Percentiles rank a stretch among this genome's conserved stretches.
Conservation (phyloP, 169 alveolate species). For the Eimeria necatrix region DNA sequence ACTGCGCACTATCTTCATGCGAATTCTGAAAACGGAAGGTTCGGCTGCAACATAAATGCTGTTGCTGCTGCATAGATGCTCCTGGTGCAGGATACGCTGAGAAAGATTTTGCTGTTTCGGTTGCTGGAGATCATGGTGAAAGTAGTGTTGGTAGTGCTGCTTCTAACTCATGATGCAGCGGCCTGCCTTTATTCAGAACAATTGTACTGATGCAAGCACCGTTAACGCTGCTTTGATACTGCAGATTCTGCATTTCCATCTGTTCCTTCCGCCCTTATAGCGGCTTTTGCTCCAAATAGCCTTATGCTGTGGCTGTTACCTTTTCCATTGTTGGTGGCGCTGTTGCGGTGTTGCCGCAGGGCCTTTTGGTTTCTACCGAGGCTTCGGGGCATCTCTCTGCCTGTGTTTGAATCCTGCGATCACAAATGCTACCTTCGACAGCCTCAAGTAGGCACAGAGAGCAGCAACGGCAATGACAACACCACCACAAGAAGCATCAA, state of each 20-base stretch:
- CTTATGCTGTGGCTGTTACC: background rate
- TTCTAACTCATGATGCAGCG: no score
- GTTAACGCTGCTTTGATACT: background rate
- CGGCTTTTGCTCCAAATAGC: no score
- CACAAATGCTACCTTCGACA: slow-evolving; percentile 77
- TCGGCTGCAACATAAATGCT: background rate
- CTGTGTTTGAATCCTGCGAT: slow-evolving; percentile 77
- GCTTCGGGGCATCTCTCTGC: slow-evolving; percentile 63
- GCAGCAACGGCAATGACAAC: background rate
- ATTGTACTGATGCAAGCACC: background rate
- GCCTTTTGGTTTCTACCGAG: slow-evolving; percentile 67
- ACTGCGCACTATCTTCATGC: background rate
- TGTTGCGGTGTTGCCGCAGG: slow-evolving; percentile 32
- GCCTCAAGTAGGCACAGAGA: slow-evolving; percentile 57
- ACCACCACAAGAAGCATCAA: no score
- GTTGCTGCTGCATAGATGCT: background rate
- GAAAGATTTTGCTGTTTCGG: background rate
- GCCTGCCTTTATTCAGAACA: no score
- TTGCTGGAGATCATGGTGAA: background rate
- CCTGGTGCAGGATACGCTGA: background rate
- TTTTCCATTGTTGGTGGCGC: background rate
- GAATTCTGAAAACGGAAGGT: slow-evolving; percentile 7
- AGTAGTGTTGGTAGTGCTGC: background rate
- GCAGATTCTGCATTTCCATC: background rate
- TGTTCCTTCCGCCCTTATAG: background rate